These are phyloP conservation scores for Cutaneotrichosporon mucoides DNA, from an alignment of 1,284 basidiomycete species.

Conservation along the genomic window DNA sequence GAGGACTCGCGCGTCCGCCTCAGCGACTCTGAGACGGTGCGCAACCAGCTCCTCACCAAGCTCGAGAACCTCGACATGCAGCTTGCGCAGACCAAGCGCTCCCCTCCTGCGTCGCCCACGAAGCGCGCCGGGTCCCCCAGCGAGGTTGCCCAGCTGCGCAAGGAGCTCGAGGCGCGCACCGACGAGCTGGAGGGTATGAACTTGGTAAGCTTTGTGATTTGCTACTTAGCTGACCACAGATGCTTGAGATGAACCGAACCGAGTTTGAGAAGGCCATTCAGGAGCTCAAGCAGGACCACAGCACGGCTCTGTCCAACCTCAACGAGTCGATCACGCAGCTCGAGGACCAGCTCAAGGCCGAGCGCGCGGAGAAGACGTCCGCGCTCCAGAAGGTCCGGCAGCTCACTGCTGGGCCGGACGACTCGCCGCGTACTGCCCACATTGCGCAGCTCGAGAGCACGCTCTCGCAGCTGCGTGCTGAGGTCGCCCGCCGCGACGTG, in stretches of 20 bases:
- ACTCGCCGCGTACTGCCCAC: background rate
- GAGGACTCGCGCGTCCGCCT: background rate
- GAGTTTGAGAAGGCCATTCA: slow-evolving; percentile 31
- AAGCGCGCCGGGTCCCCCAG: background rate
- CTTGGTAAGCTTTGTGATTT: slow-evolving; percentile 21
- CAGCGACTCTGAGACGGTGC: slow-evolving; percentile 1
- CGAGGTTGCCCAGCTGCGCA: slow-evolving; percentile 12
- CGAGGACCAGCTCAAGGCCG: slow-evolving; percentile 4
- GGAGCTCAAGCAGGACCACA: slow-evolving; percentile 9
- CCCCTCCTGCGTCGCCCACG: slow-evolving; percentile 5
- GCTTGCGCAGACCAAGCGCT: slow-evolving; percentile 6
- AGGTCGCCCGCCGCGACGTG: slow-evolving; percentile 10
- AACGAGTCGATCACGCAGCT: slow-evolving; percentile 2
- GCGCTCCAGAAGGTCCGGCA: slow-evolving; percentile 4
- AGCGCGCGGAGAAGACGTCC: slow-evolving; percentile 9
- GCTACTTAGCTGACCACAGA: slow-evolving; percentile 21
- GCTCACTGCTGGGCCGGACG: background rate
- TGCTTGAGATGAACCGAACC: slow-evolving; percentile 42
- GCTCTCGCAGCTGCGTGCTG: slow-evolving; percentile 6
- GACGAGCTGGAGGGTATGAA: slow-evolving; percentile 40
- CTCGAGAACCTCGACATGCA: slow-evolving; percentile 11
- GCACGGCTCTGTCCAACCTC: background rate
- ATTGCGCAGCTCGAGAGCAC: slow-evolving; percentile 12
- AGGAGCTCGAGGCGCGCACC: slow-evolving; percentile 25
- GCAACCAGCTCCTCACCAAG: slow-evolving; percentile 10